phyloP scores from a whole-genome alignment of 331 rosid species.

The Ulmus americana region DNA sequence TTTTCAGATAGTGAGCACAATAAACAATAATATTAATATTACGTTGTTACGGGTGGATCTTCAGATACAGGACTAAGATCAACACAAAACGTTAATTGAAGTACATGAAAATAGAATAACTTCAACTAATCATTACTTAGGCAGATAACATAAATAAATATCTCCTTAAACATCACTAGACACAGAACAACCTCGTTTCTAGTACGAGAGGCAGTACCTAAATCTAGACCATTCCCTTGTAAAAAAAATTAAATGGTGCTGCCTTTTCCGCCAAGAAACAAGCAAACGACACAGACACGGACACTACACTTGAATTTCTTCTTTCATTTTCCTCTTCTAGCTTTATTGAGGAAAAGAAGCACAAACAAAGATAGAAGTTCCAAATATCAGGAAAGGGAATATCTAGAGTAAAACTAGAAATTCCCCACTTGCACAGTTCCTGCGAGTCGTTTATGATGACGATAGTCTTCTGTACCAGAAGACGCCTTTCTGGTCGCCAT shows the following conservation, averaged over 20 bases:
- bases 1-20: too few species aligned
- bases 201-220: neutral
- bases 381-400: conserved; percentile 1
- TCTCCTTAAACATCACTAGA: neutral
- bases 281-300: neutral
- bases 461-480: conserved; percentile 74
- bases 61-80: too few species aligned
- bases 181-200: neutral
- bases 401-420: neutral
- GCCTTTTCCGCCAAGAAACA: neutral
- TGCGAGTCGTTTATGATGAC: neutral
- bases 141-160: neutral
- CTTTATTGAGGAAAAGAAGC: neutral
- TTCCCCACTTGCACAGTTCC: too few species aligned
- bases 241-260: neutral
- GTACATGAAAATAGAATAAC: neutral
- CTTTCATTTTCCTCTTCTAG: too few species aligned
- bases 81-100: too few species aligned
- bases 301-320: too few species aligned
- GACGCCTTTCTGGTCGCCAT: conserved; percentile 46
- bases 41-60: too few species aligned
- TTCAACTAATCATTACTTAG: neutral
- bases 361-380: conserved; percentile 5
- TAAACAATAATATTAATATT: too few species aligned
- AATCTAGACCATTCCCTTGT: neutral